phyloP scores from a whole-genome alignment of 2,329 filamentous ascomycete species.

The Aciculosporium take region DNA sequence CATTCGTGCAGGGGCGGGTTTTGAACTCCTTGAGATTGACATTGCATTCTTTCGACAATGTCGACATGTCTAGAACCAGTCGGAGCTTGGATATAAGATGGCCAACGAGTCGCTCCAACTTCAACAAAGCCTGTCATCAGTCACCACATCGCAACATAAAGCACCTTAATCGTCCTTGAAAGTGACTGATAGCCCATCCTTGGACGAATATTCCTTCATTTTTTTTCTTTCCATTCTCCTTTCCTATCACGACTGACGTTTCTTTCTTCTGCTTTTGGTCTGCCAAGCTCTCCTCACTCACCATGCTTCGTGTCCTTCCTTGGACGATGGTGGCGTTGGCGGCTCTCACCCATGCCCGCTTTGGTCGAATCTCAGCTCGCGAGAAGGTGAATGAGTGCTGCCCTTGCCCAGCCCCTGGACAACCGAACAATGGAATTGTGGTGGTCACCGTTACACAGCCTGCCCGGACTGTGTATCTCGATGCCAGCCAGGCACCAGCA shows the following conservation, averaged over 20 bases:
- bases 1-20: background rate
- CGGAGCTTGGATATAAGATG: conserved; percentile 3
- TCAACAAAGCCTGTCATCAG: background rate
- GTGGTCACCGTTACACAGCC: conserved; percentile 16
- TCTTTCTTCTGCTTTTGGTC: background rate
- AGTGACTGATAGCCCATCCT: background rate
- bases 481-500: conserved; percentile 10
- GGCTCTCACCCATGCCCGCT: conserved; percentile 14
- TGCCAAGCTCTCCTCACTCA: background rate
- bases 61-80: background rate
- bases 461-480: conserved; percentile 17
- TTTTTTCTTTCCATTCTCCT: background rate
- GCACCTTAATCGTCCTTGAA: background rate
- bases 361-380: conserved; percentile 10
- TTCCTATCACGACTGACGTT: background rate
- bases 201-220: background rate
- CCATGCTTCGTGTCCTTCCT: conserved; percentile 14
- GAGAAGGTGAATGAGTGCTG: conserved; percentile 14
- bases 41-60: too few species aligned
- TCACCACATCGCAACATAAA: conserved; percentile 6
- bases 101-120: background rate
- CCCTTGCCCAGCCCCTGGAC: conserved; percentile 14
- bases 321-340: conserved; percentile 15
- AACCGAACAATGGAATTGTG: conserved; percentile 5
- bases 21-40: conserved; percentile 7